Percentiles rank a stretch among this genome's conserved stretches.
phyloP scores from a whole-genome alignment of 106 monocot genomes.

The Triglochin maritima region DNA sequence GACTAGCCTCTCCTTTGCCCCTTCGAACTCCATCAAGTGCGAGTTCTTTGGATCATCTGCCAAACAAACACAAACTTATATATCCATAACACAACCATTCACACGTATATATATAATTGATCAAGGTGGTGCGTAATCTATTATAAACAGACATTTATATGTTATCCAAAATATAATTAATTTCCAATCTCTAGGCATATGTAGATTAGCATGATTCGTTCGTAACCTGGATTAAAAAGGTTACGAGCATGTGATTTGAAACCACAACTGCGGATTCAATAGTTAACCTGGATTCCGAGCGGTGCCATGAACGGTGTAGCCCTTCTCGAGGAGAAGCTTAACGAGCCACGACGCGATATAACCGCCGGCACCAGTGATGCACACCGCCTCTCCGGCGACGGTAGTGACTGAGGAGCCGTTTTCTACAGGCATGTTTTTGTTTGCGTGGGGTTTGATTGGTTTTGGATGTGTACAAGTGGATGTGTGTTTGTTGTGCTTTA shows the following conservation, averaged over 20 bases:
- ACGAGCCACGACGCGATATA: slow-evolving; percentile 50
- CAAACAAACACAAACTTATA: neutral
- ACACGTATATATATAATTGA: neutral
- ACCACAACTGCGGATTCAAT: no score
- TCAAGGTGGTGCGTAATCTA: neutral
- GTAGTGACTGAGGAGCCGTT: neutral
- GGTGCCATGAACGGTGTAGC: slow-evolving; percentile 47
- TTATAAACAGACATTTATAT: no score
- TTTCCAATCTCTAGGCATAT: no score
- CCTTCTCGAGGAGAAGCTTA: slow-evolving; percentile 43
- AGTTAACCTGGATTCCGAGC: slow-evolving; percentile 31
- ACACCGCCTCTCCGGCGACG: slow-evolving; percentile 23
- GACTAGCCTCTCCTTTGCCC: slow-evolving; percentile 46
- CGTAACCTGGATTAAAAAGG: no score
- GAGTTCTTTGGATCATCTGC: slow-evolving; percentile 63
- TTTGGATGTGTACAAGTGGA: neutral
- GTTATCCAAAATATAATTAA: no score
- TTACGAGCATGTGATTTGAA: no score
- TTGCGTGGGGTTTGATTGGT: neutral
- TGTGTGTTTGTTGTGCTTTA: neutral
- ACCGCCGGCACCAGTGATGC: slow-evolving; percentile 48
- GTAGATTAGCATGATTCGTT: no score
- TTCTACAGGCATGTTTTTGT: neutral
- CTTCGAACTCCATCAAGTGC: slow-evolving; percentile 44
- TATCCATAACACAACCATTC: neutral